Evolutionary conservation across 2,329 filamentous ascomycete species (phyloP).

Genomic region (Ceratocystis diversiconidia): DNA sequence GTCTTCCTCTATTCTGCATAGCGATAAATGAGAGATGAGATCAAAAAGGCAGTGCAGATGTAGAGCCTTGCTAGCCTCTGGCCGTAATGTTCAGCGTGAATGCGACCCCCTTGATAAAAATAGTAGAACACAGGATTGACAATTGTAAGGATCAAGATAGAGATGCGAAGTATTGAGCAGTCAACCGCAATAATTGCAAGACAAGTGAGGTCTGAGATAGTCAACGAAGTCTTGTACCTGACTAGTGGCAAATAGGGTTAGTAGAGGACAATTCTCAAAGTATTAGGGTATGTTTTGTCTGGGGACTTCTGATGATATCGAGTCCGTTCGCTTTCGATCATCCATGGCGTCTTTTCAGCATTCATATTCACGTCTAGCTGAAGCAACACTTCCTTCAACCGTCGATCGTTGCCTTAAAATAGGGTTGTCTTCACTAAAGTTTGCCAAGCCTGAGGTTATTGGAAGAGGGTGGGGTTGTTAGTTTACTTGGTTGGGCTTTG

Average conservation of each 20-base stretch:
- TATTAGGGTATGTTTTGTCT: background rate
- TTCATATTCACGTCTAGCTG: background rate
- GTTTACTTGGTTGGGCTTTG: background rate
- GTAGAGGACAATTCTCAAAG: background rate
- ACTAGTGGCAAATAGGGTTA: background rate
- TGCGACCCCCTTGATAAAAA: background rate
- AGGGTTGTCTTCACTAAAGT: background rate
- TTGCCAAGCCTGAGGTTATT: background rate
- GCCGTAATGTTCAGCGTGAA: background rate
- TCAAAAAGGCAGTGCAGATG: background rate
- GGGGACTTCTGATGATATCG: too few species aligned
- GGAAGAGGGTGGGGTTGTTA: background rate
- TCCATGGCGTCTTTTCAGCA: background rate
- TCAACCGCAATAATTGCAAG: background rate
- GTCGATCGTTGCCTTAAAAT: conserved; percentile 1
- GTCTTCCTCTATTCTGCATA: background rate
- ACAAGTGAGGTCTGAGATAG: background rate
- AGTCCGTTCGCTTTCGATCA: too few species aligned
- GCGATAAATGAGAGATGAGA: background rate
- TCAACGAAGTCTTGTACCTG: background rate
- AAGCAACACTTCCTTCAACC: conserved; percentile 1
- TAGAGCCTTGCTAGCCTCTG: too few species aligned
- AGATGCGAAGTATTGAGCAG: background rate
- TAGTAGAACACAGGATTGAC: background rate
- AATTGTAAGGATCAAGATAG: background rate